Evolutionary conservation across 768 basidiomycete species (phyloP).

Genomic region (Collybiopsis luxurians): DNA sequence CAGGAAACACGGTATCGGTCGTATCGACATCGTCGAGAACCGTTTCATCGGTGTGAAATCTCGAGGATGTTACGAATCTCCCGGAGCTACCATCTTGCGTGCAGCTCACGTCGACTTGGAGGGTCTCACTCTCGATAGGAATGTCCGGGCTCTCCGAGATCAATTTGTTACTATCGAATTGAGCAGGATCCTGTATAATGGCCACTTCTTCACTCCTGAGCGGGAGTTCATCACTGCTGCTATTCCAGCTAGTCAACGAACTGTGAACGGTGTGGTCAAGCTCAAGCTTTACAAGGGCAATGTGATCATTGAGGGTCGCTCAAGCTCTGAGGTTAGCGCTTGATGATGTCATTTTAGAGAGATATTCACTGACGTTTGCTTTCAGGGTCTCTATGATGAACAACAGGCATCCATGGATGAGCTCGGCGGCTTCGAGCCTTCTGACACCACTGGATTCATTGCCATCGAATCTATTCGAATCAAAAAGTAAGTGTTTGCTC

Average conservation of each 20-base stretch:
- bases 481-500: slow-evolving; percentile 77
- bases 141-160: slow-evolving; percentile 92
- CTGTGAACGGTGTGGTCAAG: slow-evolving; percentile 91
- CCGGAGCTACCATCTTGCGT: slow-evolving; percentile 94
- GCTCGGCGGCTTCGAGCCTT: slow-evolving; percentile 96
- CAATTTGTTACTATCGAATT: slow-evolving; percentile 92
- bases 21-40: slow-evolving; percentile 99
- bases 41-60: slow-evolving; percentile 99
- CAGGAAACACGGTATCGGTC: slow-evolving; percentile 92
- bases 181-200: slow-evolving; percentile 93
- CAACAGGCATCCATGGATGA: slow-evolving; percentile 98
- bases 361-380: neutral
- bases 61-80: slow-evolving; percentile 99
- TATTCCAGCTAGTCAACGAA: slow-evolving; percentile 92
- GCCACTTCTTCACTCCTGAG: slow-evolving; percentile 99
- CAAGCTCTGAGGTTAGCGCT: slow-evolving; percentile 67
- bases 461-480: slow-evolving; percentile 97
- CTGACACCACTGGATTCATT: slow-evolving; percentile 95
- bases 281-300: slow-evolving; percentile 97
- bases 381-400: slow-evolving; percentile 90
- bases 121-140: slow-evolving; percentile 96
- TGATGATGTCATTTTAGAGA: neutral
- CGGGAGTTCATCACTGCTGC: slow-evolving; percentile 90
- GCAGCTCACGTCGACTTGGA: slow-evolving; percentile 95
- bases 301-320: slow-evolving; percentile 88